These are phyloP conservation scores for Crassisporium funariophilum DNA, from an alignment of 768 basidiomycete genomes.

Conservation along the genomic window DNA sequence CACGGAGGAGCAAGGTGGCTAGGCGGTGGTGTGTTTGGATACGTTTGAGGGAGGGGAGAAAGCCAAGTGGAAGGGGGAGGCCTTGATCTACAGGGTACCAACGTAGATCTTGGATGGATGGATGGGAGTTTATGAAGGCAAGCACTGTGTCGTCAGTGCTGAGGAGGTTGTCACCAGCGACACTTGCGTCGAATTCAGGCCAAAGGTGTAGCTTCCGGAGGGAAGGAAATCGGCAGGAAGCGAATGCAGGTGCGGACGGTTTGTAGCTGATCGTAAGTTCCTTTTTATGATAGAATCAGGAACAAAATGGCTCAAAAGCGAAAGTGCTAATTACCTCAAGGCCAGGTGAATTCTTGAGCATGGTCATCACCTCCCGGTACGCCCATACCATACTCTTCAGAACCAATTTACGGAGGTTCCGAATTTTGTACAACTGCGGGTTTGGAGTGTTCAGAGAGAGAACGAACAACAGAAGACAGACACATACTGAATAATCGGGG, in stretches of 20 bases:
- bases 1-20: slow-evolving; percentile 20
- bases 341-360: slow-evolving; percentile 7
- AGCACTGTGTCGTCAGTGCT: slow-evolving; percentile 13
- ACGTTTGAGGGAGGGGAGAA: slow-evolving; percentile 21
- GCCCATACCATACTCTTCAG: slow-evolving; percentile 11
- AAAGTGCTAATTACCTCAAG: slow-evolving; percentile 4
- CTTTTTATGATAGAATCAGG: slow-evolving; percentile 2
- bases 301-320: not conserved
- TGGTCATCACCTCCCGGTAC: slow-evolving; percentile 2
- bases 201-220: slow-evolving; percentile 21
- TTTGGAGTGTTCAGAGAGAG: not conserved
- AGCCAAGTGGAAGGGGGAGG: slow-evolving; percentile 11
- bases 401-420: slow-evolving; percentile 9
- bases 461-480: not conserved
- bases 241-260: slow-evolving; percentile 10
- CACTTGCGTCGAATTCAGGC: slow-evolving; percentile 8
- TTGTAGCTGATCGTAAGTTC: slow-evolving; percentile 12
- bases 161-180: slow-evolving; percentile 4
- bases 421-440: slow-evolving; percentile 11
- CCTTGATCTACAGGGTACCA: slow-evolving; percentile 25
- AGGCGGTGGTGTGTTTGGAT: slow-evolving; percentile 18
- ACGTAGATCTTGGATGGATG: slow-evolving; percentile 23
- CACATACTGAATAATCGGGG: slow-evolving; percentile 9
- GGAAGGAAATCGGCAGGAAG: slow-evolving; percentile 12
- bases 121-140: slow-evolving; percentile 24